Conservation (phyloP, 2,329 filamentous ascomycete genomes). For the Curvularia sp. region DNA sequence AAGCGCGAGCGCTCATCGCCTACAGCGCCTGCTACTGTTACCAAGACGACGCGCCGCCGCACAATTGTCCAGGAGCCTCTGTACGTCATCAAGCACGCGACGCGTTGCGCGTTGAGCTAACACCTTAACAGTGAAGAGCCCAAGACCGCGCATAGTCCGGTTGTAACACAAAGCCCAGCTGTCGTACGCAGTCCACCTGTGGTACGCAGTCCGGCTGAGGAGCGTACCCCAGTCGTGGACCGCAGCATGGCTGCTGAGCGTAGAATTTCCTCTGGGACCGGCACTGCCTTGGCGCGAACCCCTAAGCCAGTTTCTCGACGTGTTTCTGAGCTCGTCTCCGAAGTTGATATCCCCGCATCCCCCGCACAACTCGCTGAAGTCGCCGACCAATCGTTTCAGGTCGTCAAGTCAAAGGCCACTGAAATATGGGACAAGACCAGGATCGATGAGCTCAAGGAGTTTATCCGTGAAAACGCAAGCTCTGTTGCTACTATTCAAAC, state of each 20-base stretch:
- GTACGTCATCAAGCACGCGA: constrained; percentile 35
- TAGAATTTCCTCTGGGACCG: constrained; percentile 39
- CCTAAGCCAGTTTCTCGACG: constrained; percentile 53
- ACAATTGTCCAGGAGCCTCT: constrained; percentile 44
- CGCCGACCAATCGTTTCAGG: constrained; percentile 72
- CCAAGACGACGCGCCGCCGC: constrained; percentile 44
- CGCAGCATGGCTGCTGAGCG: constrained; percentile 46
- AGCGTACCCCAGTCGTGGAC: background rate
- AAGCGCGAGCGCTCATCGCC: constrained; percentile 55
- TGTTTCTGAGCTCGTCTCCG: constrained; percentile 64
- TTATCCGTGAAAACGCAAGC: constrained; percentile 72
- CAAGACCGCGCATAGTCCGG: constrained; percentile 50
- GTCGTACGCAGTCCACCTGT: background rate
- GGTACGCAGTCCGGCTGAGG: background rate
- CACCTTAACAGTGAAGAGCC: constrained; percentile 46
- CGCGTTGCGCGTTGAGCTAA: constrained; percentile 41
- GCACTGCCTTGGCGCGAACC: constrained; percentile 23
- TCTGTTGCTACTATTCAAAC: constrained; percentile 63
- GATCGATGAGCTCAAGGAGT: constrained; percentile 69
- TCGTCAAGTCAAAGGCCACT: constrained; percentile 69
- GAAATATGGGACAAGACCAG: constrained; percentile 70
- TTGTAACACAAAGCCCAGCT: background rate
- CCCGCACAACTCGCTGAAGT: constrained; percentile 67
- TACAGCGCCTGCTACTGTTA: constrained; percentile 44
- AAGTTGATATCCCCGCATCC: constrained; percentile 70